Evolutionary conservation across 148 eudicot species (phyloP), one percentile per base, ranked within the genome.

Genomic region (Cornus kousa): DNA sequence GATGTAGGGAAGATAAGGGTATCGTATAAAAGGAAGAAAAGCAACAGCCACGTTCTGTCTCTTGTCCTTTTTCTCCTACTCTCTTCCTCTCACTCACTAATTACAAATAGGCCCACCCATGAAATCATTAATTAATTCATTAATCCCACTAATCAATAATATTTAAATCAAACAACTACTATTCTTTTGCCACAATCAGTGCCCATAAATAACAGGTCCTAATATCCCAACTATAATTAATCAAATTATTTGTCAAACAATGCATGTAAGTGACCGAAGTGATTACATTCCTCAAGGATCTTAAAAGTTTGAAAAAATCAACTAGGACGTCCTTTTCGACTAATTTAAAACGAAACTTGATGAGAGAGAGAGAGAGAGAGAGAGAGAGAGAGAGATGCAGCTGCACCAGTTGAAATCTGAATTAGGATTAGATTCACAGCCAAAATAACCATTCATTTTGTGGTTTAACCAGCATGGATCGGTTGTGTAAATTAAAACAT

Each of bases 1-100:
- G 66, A 53, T 73, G 10, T 0, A 9, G 48, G 75, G 65, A 24
- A 40, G 16, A 9, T 74, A 6, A 16, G 39, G 76, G 24, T 33
- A 59, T 9, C 46, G 67, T 59, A 32, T 14, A 62, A 62, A 53
- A 74, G 33, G 22, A 74, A 62, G 11, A 68, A 74, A 74, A 62
- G 77, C 77, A 62, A 74, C 69, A 20, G 11, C 69, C 77, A 74
- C 53, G 77, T 74, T 74, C 77, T 62, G 13, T 33, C 19, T 19
- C 33, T 28, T 60, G 39, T 55, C 28, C 24, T 14, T 65, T 9
- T 23, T 74, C 40, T 5, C 22, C 39, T 55, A 17, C 75, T 53
- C 75, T 68, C 35, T 5, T 14, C 62, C 14, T 7, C 13, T 19
- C 62, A 28, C 28, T 28, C 5, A 43, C 62, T 62, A 62, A 62